Percentiles rank a stretch among this genome's conserved stretches.
These are phyloP conservation scores for Cystobasidiaceae sp. DNA, from an alignment of 1,284 basidiomycete species.

Conservation along the genomic window DNA sequence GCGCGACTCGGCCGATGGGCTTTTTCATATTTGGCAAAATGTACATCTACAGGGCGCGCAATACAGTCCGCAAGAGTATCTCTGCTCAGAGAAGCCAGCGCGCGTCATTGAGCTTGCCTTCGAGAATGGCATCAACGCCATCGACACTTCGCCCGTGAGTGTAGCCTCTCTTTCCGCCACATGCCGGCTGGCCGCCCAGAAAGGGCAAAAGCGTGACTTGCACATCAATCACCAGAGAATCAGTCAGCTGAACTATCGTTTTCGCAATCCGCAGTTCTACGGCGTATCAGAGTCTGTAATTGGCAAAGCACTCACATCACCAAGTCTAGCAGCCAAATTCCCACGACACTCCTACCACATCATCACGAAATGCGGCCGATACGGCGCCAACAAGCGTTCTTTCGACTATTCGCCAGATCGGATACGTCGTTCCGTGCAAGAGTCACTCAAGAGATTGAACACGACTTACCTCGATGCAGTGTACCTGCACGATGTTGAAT, in stretches of 20 bases:
- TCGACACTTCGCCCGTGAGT: slow-evolving; percentile 65
- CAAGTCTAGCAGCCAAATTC: slow-evolving; percentile 62
- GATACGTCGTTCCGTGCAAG: slow-evolving; percentile 64
- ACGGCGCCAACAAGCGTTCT: slow-evolving; percentile 56
- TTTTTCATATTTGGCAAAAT: too few species aligned
- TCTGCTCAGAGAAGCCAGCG: slow-evolving; percentile 25
- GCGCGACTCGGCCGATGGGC: too few species aligned
- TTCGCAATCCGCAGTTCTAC: too few species aligned
- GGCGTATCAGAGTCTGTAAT: slow-evolving; percentile 84
- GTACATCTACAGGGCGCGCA: slow-evolving; percentile 1
- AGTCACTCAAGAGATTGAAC: slow-evolving; percentile 66
- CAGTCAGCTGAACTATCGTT: too few species aligned
- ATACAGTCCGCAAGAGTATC: slow-evolving; percentile 13
- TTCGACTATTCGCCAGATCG: slow-evolving; percentile 76
- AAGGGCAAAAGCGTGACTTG: slow-evolving; percentile 19
- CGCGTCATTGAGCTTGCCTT: slow-evolving; percentile 34
- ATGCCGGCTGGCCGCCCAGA: too few species aligned
- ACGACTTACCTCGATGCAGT: slow-evolving; percentile 79
- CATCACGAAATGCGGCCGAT: slow-evolving; percentile 91
- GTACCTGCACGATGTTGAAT: slow-evolving; percentile 91
- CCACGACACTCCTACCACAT: slow-evolving; percentile 73
- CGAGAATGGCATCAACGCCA: slow-evolving; percentile 77
- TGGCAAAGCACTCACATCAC: slow-evolving; percentile 60
- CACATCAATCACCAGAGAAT: not conserved
- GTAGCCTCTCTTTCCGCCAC: slow-evolving; percentile 48